Evolutionary conservation across 2,329 filamentous ascomycete species (phyloP).

Genomic region (Ophiobolus disseminans): DNA sequence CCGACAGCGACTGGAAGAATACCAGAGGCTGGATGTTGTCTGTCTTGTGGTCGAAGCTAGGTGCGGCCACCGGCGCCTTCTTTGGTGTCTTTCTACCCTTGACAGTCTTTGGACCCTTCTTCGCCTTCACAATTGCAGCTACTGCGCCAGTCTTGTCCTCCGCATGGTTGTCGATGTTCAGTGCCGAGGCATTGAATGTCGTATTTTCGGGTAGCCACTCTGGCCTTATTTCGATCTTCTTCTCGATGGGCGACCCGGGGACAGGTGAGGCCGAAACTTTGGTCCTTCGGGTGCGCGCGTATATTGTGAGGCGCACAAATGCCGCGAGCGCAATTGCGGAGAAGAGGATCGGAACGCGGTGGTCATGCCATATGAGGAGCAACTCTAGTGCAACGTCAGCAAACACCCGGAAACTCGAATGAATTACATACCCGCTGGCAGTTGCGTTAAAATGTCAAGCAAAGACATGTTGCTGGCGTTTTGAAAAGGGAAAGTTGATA

Average conservation of each 20-base stretch:
- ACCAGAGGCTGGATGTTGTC: conserved; percentile 73
- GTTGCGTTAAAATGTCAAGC: conserved; percentile 13
- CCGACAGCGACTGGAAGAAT: conserved; percentile 90
- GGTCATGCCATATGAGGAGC: conserved; percentile 46
- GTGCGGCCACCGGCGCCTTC: conserved; percentile 21
- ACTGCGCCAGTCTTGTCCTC: conserved; percentile 33
- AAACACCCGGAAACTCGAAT: not conserved
- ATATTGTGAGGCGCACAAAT: conserved; percentile 37
- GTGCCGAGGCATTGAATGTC: conserved; percentile 22
- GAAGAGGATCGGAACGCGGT: conserved; percentile 44
- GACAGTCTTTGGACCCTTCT: conserved; percentile 48
- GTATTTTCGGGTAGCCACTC: conserved; percentile 48
- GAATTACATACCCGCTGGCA: conserved; percentile 22
- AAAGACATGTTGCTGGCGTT: conserved; percentile 22
- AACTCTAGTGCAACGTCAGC: conserved; percentile 35
- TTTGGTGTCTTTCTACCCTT: conserved; percentile 43
- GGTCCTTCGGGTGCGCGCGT: conserved; percentile 34
- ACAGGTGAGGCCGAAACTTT: conserved; percentile 40
- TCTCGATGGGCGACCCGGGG: conserved; percentile 42
- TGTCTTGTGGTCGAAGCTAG: conserved; percentile 35
- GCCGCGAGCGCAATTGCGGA: conserved; percentile 38
- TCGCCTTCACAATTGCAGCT: conserved; percentile 30
- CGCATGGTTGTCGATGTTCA: conserved; percentile 40
- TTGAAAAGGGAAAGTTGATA: conserved; percentile 2
- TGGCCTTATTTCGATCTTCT: conserved; percentile 41